Evolutionary conservation across 2,329 filamentous ascomycete genomes (phyloP).

Genomic region (Sordariomycetes sp.): DNA sequence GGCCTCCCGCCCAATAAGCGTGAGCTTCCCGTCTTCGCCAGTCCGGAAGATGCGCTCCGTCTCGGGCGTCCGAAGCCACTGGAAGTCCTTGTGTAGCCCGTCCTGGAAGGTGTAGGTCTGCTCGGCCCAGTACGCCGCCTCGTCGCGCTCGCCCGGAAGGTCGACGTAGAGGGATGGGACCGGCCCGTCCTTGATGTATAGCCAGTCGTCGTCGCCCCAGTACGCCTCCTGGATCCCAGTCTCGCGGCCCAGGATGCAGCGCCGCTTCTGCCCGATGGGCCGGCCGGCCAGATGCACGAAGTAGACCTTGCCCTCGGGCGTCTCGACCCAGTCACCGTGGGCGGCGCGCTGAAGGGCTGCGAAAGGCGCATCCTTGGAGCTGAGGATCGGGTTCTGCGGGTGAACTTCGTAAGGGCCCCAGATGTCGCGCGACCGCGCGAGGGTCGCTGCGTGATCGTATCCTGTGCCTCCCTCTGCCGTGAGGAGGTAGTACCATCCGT

Average conservation of each 20-base stretch:
- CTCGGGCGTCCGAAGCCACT: slow-evolving; percentile 44
- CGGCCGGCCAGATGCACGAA: slow-evolving; percentile 39
- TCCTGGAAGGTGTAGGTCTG: slow-evolving; percentile 30
- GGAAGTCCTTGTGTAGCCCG: slow-evolving; percentile 36
- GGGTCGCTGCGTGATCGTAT: slow-evolving; percentile 46
- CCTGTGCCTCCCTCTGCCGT: slow-evolving; percentile 48
- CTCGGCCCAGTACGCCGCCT: slow-evolving; percentile 34
- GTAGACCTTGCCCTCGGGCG: slow-evolving; percentile 35
- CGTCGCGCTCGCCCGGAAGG: slow-evolving; percentile 31
- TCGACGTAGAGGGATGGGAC: slow-evolving; percentile 39
- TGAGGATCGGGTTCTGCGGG: slow-evolving; percentile 43
- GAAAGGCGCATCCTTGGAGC: slow-evolving; percentile 33
- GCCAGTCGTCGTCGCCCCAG: slow-evolving; percentile 47
- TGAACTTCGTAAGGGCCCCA: slow-evolving; percentile 51
- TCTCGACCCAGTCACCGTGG: slow-evolving; percentile 40
- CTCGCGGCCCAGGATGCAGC: slow-evolving; percentile 41
- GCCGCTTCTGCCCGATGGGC: slow-evolving; percentile 33
- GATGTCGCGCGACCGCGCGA: slow-evolving; percentile 35
- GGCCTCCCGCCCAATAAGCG: slow-evolving; percentile 33
- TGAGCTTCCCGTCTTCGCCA: slow-evolving; percentile 22
- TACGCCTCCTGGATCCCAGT: slow-evolving; percentile 44
- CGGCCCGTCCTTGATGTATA: slow-evolving; percentile 46
- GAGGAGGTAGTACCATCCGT: slow-evolving; percentile 45
- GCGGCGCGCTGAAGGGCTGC: slow-evolving; percentile 37
- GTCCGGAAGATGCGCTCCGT: slow-evolving; percentile 35